Conservation (phyloP, 2,329 filamentous ascomycete genomes). For the Fusarium redolens region DNA sequence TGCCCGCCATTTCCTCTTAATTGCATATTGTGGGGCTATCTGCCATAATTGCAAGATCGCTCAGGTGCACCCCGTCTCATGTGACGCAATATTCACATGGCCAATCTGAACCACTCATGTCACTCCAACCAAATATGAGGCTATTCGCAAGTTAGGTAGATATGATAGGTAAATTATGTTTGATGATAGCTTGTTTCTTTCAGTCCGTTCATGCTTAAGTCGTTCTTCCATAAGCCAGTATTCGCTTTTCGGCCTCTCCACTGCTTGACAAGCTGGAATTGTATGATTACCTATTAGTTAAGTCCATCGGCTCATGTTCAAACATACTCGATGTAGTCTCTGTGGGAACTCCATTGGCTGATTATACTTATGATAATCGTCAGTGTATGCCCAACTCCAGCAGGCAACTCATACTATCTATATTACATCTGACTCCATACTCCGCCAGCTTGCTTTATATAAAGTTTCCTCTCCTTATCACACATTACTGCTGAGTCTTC, state of each 20-base stretch:
- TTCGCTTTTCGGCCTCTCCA: not conserved
- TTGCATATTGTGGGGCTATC: conserved; percentile 45
- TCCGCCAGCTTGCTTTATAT: conserved; percentile 22
- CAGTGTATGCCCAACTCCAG: not conserved
- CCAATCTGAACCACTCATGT: conserved; percentile 13
- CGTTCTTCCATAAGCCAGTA: not conserved
- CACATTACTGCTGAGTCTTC: not conserved
- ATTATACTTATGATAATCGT: not conserved
- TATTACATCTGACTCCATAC: conserved; percentile 29
- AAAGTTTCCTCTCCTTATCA: conserved; percentile 27
- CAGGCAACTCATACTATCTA: conserved; percentile 9
- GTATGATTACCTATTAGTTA: not conserved
- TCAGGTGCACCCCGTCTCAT: conserved; percentile 41
- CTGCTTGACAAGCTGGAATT: not conserved
- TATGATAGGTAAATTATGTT: not conserved
- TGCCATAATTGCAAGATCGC: conserved; percentile 18
- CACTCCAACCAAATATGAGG: conserved; percentile 19
- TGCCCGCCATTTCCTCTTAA: conserved; percentile 13
- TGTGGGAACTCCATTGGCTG: not conserved
- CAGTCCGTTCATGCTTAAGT: not conserved
- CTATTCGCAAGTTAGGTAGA: conserved; percentile 12
- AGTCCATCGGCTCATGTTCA: not conserved
- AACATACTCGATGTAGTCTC: not conserved
- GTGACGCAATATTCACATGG: conserved; percentile 48
- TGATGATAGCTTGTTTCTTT: not conserved